Conservation (phyloP, 2,329 filamentous ascomycete genomes). For the Emmonsia crescens region DNA sequence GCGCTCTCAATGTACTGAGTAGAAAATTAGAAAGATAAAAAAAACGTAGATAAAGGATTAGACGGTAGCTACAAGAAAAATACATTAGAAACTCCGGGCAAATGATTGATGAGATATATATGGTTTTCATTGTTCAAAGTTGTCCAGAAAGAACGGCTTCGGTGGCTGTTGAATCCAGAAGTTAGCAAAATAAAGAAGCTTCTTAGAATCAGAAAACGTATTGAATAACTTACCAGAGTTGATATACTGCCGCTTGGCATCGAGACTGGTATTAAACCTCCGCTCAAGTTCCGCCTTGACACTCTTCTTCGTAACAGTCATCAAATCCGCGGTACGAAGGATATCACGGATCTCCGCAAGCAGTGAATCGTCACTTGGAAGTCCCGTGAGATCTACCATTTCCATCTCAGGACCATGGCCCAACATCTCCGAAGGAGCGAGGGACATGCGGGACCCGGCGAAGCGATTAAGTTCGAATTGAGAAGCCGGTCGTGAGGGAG, state of each 20-base stretch:
- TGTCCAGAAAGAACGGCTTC: conserved; percentile 70
- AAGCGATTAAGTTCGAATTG: conserved; percentile 48
- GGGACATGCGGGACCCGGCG: conserved; percentile 59
- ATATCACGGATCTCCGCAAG: conserved; percentile 93
- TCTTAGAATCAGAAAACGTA: neutral
- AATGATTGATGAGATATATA: neutral
- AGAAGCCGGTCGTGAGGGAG: conserved; percentile 50
- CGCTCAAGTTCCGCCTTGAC: conserved; percentile 89
- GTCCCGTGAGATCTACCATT: conserved; percentile 59
- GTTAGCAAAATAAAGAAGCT: conserved; percentile 17
- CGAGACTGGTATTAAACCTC: conserved; percentile 75
- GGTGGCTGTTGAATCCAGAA: conserved; percentile 44
- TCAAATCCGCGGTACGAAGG: conserved; percentile 79
- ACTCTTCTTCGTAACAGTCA: conserved; percentile 98
- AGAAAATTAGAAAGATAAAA: neutral
- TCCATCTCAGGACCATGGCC: conserved; percentile 53
- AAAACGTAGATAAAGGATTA: neutral
- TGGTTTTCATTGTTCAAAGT: conserved; percentile 37
- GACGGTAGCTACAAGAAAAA: neutral
- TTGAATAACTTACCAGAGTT: conserved; percentile 61
- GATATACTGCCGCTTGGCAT: conserved; percentile 85
- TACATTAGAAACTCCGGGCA: neutral
- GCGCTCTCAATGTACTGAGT: conserved; percentile 1
- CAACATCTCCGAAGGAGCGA: conserved; percentile 56
- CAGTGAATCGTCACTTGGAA: conserved; percentile 82